These are phyloP conservation scores for Caryopteris hybrid DNA, from an alignment of 305 asterid species.

Conservation along the genomic window DNA sequence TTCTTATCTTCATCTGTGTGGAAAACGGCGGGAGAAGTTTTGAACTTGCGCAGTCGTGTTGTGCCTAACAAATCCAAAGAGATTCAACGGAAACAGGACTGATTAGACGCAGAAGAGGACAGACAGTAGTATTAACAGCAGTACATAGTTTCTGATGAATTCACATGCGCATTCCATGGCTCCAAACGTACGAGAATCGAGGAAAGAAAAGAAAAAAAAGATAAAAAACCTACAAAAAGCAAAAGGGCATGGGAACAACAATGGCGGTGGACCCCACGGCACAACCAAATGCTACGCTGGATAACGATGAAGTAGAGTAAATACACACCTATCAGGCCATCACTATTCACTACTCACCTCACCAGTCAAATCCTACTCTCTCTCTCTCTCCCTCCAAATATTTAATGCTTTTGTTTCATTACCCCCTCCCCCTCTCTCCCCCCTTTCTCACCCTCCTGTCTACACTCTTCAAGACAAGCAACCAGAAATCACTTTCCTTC, in stretches of 20 bases:
- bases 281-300: slow-evolving; percentile 14
- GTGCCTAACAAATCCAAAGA: not conserved
- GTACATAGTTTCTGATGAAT: slow-evolving; percentile 23
- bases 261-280: slow-evolving; percentile 32
- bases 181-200: slow-evolving; percentile 28
- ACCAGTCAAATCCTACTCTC: slow-evolving; percentile 21
- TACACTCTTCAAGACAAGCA: slow-evolving; percentile 22
- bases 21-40: slow-evolving; percentile 33
- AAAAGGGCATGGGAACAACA: slow-evolving; percentile 15
- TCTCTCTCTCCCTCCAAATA: slow-evolving; percentile 16
- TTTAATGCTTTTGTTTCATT: slow-evolving; percentile 29
- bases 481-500: slow-evolving; percentile 12
- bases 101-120: slow-evolving; percentile 3
- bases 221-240: not conserved
- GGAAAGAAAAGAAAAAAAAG: slow-evolving; percentile 4
- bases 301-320: slow-evolving; percentile 11
- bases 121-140: not conserved
- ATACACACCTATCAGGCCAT: not conserved
- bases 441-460: slow-evolving; percentile 4
- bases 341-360: not conserved
- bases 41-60: not conserved
- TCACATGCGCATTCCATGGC: slow-evolving; percentile 29
- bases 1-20: too few relatives aligned
- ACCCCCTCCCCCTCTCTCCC: not conserved
- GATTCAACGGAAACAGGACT: too few relatives aligned